Evolutionary conservation across 176 grass and related monocot species (phyloP), one percentile per base, ranked within the genome.

Genomic region (Lolium multiflorum): DNA sequence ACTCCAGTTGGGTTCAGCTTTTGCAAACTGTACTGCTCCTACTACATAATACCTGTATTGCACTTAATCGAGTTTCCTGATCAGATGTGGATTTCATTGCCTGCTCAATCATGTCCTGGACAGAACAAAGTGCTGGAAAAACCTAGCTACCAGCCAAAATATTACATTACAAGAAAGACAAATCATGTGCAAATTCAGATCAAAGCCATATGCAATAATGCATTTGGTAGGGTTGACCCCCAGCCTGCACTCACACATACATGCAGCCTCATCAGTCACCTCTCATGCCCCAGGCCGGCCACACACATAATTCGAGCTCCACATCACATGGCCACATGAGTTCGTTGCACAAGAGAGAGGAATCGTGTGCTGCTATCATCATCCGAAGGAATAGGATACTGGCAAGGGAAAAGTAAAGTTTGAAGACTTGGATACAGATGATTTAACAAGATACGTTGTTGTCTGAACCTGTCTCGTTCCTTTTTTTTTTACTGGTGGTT

Each of bases 291-390:
- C 73, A 87, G 26, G 69, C 51, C 61, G 76, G 81, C 70, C 52
- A 15, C 61, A 46, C 50, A 25, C 81, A 84, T 85, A 39, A 88
- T 91, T 91, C 81, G 76, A 91, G 81, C 82, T 77, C 61, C 85
- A 76, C 24, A 76, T 76, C 69, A 87, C 81, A 87, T 84, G 77
- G 81, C 28, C 81, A 44, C 83, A 71, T n/a, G 82, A 89, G 88
- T 69, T 87, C 49, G 84, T 8, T 76, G 58, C 44, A 31, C 13
- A 71, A 12, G 17, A 77, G 22, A 64, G 61, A 0, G 70, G 89
- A 76, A 88, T 85, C 75, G 79, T 66, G 68, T 50, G 71, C 37
- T 44, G 3, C 14, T 49, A 74, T 74, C 61, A 54, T 58, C 44
- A 48, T 25, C 50, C 9, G 6, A 11, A 39, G 5, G 60, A 60